Conservation (phyloP, 1,284 basidiomycete species). For the Schizopora paradoxa region DNA sequence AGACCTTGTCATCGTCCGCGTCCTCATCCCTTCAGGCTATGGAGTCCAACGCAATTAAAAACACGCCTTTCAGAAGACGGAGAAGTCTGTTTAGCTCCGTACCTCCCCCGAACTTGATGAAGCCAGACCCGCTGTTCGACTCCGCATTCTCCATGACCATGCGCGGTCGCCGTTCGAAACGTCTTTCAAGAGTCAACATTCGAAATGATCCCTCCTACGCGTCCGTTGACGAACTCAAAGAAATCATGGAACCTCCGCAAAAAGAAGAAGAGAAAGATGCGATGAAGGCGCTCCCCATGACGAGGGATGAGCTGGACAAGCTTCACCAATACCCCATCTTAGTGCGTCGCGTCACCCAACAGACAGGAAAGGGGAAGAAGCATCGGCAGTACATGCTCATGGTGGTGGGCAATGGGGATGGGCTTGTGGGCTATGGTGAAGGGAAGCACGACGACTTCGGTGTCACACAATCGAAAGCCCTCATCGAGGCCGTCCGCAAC, state of each 20-base stretch:
- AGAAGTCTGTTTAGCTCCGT: too few species aligned
- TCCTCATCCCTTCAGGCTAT: too few species aligned
- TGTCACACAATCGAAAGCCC: constrained; percentile 62
- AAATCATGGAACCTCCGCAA: constrained; percentile 2
- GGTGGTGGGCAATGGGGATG: constrained; percentile 83
- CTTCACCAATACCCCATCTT: constrained; percentile 58
- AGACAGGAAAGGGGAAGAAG: constrained; percentile 85
- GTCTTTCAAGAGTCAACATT: constrained; percentile 37
- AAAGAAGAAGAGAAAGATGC: constrained; percentile 21
- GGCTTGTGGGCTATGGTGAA: constrained; percentile 87
- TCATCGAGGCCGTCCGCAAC: constrained; percentile 71
- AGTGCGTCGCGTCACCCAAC: constrained; percentile 62
- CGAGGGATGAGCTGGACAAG: constrained; percentile 15
- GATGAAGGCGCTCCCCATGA: constrained; percentile 18
- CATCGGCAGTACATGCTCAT: constrained; percentile 62
- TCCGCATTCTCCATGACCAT: constrained; percentile 6
- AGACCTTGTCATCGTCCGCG: too few species aligned
- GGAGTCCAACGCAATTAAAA: too few species aligned
- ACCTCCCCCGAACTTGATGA: constrained; percentile 16
- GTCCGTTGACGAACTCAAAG: constrained; percentile 22
- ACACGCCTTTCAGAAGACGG: too few species aligned
- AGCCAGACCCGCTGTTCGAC: constrained; percentile 16
- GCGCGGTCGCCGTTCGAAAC: constrained; percentile 1
- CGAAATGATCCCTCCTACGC: constrained; percentile 50
- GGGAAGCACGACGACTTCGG: constrained; percentile 68